Percentiles rank a stretch among this genome's conserved stretches.
Evolutionary conservation across 805 yeast species (phyloP).

Genomic region (Candida quercuum): DNA sequence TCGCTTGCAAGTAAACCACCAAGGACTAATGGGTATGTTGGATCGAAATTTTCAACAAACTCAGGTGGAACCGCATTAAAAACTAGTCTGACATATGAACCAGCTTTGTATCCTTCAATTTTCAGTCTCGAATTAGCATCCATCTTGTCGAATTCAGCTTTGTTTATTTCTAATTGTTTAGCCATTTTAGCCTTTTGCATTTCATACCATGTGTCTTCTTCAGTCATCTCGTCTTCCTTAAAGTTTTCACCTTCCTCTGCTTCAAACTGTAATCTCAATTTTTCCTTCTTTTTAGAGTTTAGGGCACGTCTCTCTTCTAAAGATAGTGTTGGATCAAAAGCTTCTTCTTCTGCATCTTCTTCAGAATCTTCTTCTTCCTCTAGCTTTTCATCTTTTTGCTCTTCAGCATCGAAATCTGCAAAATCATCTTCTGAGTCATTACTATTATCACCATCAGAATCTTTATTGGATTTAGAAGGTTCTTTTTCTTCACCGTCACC

Average conservation of each 20-base stretch:
- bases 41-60: conserved; percentile 80
- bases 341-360: conserved; percentile 33
- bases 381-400: conserved; percentile 36
- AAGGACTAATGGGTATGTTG: conserved; percentile 76
- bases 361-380: conserved; percentile 32
- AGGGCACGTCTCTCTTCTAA: conserved; percentile 71
- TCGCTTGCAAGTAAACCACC: conserved; percentile 93
- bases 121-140: conserved; percentile 70
- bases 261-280: conserved; percentile 84
- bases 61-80: conserved; percentile 85
- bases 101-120: conserved; percentile 90
- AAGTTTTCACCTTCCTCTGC: conserved; percentile 70
- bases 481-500: conserved; percentile 14
- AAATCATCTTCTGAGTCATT: conserved; percentile 37
- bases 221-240: conserved; percentile 76
- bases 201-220: conserved; percentile 96
- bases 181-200: conserved; percentile 95
- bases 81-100: conserved; percentile 87
- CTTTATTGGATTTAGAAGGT: conserved; percentile 10
- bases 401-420: conserved; percentile 52
- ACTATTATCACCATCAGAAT: conserved; percentile 11
- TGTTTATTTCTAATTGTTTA: conserved; percentile 90
- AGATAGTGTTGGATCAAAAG: conserved; percentile 35
- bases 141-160: conserved; percentile 68
- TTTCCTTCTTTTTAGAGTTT: conserved; percentile 87